phyloP scores from a whole-genome alignment of 305 asterid species.

The Rubia peregrina region DNA sequence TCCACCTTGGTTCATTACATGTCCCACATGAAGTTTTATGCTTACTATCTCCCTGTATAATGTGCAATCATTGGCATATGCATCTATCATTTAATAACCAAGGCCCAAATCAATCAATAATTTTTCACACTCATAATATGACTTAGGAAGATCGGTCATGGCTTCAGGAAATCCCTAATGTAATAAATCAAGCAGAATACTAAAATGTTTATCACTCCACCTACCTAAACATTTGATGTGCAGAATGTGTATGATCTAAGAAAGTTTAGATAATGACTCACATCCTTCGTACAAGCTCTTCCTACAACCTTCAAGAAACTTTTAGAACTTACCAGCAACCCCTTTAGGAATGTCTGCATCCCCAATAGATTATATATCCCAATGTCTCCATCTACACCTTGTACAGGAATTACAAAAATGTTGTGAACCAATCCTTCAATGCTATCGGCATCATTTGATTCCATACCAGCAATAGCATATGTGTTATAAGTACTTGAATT shows the following conservation, averaged over 20 bases:
- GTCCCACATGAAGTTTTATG: neutral
- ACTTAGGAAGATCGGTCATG: neutral
- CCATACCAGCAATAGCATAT: neutral
- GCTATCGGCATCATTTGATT: neutral
- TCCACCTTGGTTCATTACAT: slow-evolving; percentile 4
- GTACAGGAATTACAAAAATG: neutral
- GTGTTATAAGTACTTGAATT: neutral
- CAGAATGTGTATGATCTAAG: slow-evolving; percentile 6
- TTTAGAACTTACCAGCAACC: slow-evolving; percentile 6
- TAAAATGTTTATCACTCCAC: neutral
- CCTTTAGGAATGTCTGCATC: neutral
- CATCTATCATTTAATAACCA: no score
- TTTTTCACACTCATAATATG: neutral
- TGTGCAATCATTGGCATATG: neutral
- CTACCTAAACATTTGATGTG: slow-evolving; percentile 3
- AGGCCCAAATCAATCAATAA: no score
- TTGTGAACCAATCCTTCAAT: neutral
- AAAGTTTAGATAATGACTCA: slow-evolving; percentile 15
- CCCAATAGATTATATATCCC: slow-evolving; percentile 4
- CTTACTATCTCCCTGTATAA: neutral
- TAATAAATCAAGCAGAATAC: neutral
- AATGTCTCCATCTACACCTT: neutral
- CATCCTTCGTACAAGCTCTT: slow-evolving; percentile 11
- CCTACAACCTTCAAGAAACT: slow-evolving; percentile 3
- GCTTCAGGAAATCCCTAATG: neutral